A percentile compares a stretch with the other conserved stretches of the same genome.
phyloP scores from a whole-genome alignment of 441 rosid genomes.

The Gossypium aridum region DNA sequence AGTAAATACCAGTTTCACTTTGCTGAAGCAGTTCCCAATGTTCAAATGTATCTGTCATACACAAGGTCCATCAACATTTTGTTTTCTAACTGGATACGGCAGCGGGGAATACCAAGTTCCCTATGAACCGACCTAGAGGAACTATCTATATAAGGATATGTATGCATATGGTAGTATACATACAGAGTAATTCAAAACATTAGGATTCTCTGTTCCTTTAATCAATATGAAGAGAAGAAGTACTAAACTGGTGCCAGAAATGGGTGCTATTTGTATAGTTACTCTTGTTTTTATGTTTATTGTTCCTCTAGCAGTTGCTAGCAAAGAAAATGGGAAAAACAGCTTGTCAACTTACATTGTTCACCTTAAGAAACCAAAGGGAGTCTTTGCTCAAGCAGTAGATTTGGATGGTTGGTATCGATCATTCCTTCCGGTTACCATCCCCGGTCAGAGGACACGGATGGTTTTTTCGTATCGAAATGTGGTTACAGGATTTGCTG shows the following conservation, averaged over 20 bases:
- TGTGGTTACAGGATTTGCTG: slow-evolving; percentile 43
- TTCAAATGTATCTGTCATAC: neutral
- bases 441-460: slow-evolving; percentile 15
- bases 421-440: slow-evolving; percentile 35
- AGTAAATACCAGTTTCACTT: neutral
- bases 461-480: slow-evolving; percentile 27
- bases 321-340: neutral
- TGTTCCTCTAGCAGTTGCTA: slow-evolving; percentile 17
- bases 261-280: slow-evolving; percentile 3
- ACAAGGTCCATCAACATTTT: neutral
- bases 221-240: slow-evolving; percentile 16
- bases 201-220: neutral
- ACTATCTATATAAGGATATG: neutral
- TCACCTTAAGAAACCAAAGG: slow-evolving; percentile 27
- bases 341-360: slow-evolving; percentile 39
- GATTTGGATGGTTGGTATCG: slow-evolving; percentile 29
- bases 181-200: neutral
- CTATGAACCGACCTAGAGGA: neutral
- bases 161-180: neutral
- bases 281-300: slow-evolving; percentile 18
- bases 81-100: neutral
- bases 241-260: neutral
- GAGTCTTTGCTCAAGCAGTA: neutral
- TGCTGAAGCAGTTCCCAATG: slow-evolving; percentile 2
- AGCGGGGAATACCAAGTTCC: slow-evolving; percentile 2